phyloP scores from a whole-genome alignment of 441 rosid species.

The Isatis lusitanica region DNA sequence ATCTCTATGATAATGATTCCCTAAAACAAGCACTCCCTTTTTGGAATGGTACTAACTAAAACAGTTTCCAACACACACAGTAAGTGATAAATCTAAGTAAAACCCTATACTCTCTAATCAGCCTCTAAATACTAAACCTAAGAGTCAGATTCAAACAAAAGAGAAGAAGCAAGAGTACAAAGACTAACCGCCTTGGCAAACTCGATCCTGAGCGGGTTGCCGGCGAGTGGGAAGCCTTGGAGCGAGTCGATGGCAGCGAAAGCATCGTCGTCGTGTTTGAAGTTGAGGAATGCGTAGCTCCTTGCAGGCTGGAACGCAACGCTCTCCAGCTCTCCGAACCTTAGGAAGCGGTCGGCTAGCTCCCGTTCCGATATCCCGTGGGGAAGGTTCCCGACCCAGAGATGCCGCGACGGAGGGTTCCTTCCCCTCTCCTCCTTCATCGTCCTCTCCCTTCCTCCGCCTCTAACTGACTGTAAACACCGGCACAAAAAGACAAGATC shows the following conservation, averaged over 20 bases:
- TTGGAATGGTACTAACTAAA: too few species aligned
- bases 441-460: conserved; percentile 33
- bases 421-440: conserved; percentile 43
- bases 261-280: conserved; percentile 65
- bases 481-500: conserved; percentile 2
- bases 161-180: conserved; percentile 23
- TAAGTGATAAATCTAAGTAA: not conserved
- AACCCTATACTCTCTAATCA: not conserved
- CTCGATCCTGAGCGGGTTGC: conserved; percentile 89
- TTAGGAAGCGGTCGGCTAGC: conserved; percentile 52
- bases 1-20: too few species aligned
- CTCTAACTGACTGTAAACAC: conserved; percentile 46
- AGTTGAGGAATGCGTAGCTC: conserved; percentile 83
- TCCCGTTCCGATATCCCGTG: conserved; percentile 60
- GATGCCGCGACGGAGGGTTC: conserved; percentile 85
- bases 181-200: conserved; percentile 99
- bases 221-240: conserved; percentile 78
- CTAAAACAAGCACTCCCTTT: too few species aligned
- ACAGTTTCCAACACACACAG: too few species aligned
- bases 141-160: not conserved
- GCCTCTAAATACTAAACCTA: not conserved
- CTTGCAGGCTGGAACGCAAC: conserved; percentile 84
- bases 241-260: conserved; percentile 71
- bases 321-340: conserved; percentile 78
- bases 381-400: conserved; percentile 90